Evolutionary conservation across 2,329 filamentous ascomycete genomes (phyloP), one percentile per base, ranked within the genome.

Genomic region (Colletotrichum sp.): DNA sequence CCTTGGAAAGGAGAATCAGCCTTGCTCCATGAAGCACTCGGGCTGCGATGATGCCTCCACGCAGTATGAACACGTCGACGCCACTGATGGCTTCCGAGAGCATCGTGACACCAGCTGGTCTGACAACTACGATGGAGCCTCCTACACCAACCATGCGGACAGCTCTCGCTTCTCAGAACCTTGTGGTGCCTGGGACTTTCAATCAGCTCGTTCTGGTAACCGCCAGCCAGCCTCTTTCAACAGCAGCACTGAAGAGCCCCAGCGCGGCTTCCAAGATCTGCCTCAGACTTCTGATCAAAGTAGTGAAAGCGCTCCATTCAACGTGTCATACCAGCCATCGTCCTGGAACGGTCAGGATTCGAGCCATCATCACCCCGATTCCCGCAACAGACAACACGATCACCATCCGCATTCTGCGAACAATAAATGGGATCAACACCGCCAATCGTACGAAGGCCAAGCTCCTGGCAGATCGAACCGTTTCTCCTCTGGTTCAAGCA

Each of bases 1-100:
- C 13, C 70, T 65, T 12, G 70, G 70, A 55, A 76, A 76, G 59
- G 74, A 76, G 65, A 74, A 76, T 8, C 59, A 65, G 24, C 49
- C 64, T 5, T 69, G 28, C 15, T 30, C 28, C 3, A 4, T 18
- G 9, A 39, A 12, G 10, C 24, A 44, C 21, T 18, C 52, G 16
- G 18, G 57, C n/a, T 24, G 18, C 12, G 24, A 24, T 4, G 59
- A 21, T 49, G 28, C 10, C 70, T 18, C 15, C 21, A 12, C 62
- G 16, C 32, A 5, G 24, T 26, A 62, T 15, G n/a, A 10, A 13
- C 39, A 26, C 18, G 49, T 59, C 49, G 34, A 5, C 18, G 28
- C 49, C 34, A 16, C 10, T n/a, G 8, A 39, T 30, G 24, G n/a
- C 52, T 16, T 15, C 15, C 34, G n/a, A 24, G 30, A 60, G 16